These are phyloP conservation scores for Spirogloea muscicola DNA, from an alignment of 139 green algal genomes.

Conservation along the genomic window DNA sequence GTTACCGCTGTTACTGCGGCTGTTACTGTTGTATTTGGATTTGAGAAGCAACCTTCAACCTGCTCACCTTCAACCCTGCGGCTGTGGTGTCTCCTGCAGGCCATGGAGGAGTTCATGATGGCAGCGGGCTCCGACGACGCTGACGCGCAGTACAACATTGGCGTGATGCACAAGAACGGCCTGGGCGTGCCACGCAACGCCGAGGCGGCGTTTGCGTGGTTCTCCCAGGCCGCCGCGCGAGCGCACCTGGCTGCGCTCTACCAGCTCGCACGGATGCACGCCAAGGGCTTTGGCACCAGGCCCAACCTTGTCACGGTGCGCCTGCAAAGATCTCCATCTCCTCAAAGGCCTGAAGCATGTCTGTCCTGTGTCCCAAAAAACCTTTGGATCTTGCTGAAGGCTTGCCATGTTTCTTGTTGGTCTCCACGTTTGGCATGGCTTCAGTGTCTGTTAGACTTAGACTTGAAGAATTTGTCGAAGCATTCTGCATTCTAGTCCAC, in stretches of 20 bases:
- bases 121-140: constrained; percentile 34
- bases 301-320: constrained; percentile 12
- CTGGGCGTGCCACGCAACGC: constrained; percentile 49
- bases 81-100: constrained; percentile 2
- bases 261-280: constrained; percentile 82
- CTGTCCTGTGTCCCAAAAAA: background rate
- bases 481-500: too few species aligned
- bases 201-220: constrained; percentile 57
- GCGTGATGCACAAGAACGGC: constrained; percentile 48
- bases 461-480: too few species aligned
- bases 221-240: constrained; percentile 47
- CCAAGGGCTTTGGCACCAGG: constrained; percentile 62
- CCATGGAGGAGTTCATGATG: constrained; percentile 11
- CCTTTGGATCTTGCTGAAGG: background rate
- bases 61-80: background rate
- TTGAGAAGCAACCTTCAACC: too few species aligned
- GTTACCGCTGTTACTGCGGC: background rate
- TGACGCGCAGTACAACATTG: constrained; percentile 53
- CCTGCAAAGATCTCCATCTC: background rate
- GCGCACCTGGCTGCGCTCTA: constrained; percentile 70
- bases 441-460: too few species aligned
- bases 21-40: too few species aligned
- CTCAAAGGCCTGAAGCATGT: background rate
- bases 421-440: background rate
- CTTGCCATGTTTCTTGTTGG: background rate